Percentiles rank a stretch among this genome's conserved stretches.
phyloP scores from a whole-genome alignment of 2,329 filamentous ascomycete genomes.

The Diplodia scrobiculata region DNA sequence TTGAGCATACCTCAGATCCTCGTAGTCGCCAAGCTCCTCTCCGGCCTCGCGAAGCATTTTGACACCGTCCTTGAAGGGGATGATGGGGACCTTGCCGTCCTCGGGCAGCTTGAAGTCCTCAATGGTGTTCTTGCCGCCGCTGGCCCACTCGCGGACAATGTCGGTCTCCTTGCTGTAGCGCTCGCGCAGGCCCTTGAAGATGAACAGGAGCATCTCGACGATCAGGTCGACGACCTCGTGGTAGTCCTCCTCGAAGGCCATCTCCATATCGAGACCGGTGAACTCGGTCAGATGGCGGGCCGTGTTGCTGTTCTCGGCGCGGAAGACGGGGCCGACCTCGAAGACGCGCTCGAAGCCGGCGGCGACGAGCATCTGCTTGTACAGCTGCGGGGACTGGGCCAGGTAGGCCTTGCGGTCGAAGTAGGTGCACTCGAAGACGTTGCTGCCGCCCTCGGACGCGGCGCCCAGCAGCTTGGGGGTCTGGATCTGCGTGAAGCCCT shows the following conservation, averaged over 20 bases:
- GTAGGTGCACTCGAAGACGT: constrained; percentile 88
- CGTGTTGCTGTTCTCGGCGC: constrained; percentile 84
- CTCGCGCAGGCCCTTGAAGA: constrained; percentile 72
- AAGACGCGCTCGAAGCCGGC: constrained; percentile 76
- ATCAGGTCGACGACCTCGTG: constrained; percentile 72
- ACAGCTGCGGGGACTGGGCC: constrained; percentile 80
- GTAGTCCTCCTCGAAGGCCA: constrained; percentile 81
- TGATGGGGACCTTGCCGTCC: constrained; percentile 71
- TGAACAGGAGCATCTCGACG: constrained; percentile 73
- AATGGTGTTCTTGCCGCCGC: constrained; percentile 65
- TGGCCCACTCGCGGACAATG: constrained; percentile 59
- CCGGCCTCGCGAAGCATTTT: constrained; percentile 75
- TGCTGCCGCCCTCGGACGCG: constrained; percentile 87
- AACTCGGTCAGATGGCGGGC: constrained; percentile 86
- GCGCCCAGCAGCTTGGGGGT: constrained; percentile 87
- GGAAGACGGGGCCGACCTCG: constrained; percentile 78
- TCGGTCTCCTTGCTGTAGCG: constrained; percentile 72
- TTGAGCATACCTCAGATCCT: constrained; percentile 64
- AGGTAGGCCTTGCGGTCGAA: constrained; percentile 82
- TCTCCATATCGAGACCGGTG: constrained; percentile 84
- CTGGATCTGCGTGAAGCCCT: constrained; percentile 80
- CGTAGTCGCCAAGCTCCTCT: constrained; percentile 72
- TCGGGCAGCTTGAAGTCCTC: constrained; percentile 76
- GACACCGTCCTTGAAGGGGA: constrained; percentile 78
- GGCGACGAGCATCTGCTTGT: constrained; percentile 85